A percentile compares a stretch with the other conserved stretches of the same genome.
Conservation (phyloP, 208 protist genomes). For the Tritrichomonas musculus region DNA sequence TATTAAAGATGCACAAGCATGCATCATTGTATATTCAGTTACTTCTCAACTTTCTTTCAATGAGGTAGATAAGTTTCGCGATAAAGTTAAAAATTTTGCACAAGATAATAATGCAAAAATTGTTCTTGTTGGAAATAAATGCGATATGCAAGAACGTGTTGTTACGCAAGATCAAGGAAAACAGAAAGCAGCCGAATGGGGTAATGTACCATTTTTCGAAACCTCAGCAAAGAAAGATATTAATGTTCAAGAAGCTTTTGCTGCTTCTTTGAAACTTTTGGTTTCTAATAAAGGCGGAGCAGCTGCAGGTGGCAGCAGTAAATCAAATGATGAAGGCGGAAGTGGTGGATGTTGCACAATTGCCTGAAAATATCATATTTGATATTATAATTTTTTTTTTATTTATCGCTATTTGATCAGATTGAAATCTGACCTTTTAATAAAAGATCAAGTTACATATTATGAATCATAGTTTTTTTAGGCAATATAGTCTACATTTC, state of each 20-base stretch:
- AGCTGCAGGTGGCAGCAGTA: no score
- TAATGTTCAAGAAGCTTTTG: conserved; percentile 56
- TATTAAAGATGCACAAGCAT: not conserved
- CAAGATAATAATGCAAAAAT: not conserved
- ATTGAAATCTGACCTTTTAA: no score
- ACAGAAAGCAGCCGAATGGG: conserved; percentile 43
- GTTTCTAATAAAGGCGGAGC: not conserved
- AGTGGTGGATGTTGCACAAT: no score
- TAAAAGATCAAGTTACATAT: no score
- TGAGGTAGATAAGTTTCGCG: not conserved
- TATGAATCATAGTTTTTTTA: no score
- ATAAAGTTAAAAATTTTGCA: not conserved
- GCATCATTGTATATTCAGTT: conserved; percentile 15
- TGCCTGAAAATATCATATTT: no score
- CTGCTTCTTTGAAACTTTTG: not conserved
- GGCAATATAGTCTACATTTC: no score
- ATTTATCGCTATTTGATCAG: no score
- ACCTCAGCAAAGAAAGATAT: conserved; percentile 61
- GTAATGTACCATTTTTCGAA: conserved; percentile 59
- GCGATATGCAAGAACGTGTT: not conserved
- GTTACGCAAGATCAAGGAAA: not conserved
- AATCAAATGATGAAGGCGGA: no score
- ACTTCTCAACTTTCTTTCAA: conserved; percentile 17
- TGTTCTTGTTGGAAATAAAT: not conserved
- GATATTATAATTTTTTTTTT: no score